phyloP scores from a whole-genome alignment of 192 early-diverging fungal genomes.

The Coemansia sp. region DNA sequence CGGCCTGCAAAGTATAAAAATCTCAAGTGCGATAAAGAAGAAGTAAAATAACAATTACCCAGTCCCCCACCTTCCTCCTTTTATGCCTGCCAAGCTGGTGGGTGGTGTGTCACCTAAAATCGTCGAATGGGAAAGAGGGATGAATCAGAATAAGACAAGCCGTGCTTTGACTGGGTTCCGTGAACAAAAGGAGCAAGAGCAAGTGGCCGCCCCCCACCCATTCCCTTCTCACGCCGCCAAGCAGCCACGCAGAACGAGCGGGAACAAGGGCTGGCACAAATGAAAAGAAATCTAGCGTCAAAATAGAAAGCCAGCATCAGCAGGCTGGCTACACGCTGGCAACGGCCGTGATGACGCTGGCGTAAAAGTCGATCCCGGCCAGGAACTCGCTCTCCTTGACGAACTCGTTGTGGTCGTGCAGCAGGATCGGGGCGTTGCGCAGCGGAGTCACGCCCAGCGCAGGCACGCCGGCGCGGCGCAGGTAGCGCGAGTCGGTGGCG shows the following conservation, averaged over 20 bases:
- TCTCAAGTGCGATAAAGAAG: not conserved
- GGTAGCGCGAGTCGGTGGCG: constrained; percentile 76
- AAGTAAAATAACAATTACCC: not conserved
- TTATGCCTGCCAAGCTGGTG: no score
- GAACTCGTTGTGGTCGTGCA: constrained; percentile 88
- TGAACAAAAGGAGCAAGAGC: no score
- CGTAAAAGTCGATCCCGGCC: constrained; percentile 75
- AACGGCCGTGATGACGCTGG: constrained; percentile 60
- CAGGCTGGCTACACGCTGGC: constrained; percentile 26
- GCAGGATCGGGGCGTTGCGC: constrained; percentile 71
- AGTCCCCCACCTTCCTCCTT: not conserved
- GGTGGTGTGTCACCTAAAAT: no score
- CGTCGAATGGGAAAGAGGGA: no score
- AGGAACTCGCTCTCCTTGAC: constrained; percentile 74
- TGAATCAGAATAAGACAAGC: no score
- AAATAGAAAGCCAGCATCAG: not conserved
- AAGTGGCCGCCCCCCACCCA: no score
- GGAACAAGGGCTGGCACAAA: no score
- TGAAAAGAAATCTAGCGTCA: no score
- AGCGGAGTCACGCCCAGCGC: constrained; percentile 83
- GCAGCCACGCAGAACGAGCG: no score
- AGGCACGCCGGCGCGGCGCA: constrained; percentile 74
- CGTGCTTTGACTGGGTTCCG: no score
- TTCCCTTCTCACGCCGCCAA: no score
- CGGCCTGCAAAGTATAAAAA: not conserved